Conservation (phyloP, 495 filamentous ascomycete species). For the Copromyces sp. region DNA sequence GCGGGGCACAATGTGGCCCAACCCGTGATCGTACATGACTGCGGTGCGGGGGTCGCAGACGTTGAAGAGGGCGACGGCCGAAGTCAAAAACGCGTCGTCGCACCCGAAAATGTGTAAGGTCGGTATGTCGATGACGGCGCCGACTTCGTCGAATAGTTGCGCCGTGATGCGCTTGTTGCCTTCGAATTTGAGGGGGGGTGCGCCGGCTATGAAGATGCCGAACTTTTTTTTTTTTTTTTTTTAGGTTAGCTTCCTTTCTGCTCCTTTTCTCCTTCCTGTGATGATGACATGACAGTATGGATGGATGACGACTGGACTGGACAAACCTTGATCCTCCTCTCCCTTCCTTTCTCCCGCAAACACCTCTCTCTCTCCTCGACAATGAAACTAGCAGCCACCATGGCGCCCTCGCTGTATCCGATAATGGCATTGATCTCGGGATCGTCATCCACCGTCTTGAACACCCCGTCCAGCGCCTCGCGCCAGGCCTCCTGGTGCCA, state of each 20-base stretch:
- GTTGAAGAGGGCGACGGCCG: conserved; percentile 46
- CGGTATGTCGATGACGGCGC: conserved; percentile 38
- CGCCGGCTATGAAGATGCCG: conserved; percentile 45
- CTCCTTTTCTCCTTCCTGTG: neutral
- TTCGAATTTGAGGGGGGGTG: conserved; percentile 37
- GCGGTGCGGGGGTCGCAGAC: conserved; percentile 41
- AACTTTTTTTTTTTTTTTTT: conserved; percentile 11
- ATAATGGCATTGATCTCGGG: conserved; percentile 38
- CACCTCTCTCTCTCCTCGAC: conserved; percentile 36
- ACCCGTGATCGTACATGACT: conserved; percentile 46
- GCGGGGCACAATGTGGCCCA: conserved; percentile 44
- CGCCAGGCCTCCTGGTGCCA: conserved; percentile 21
- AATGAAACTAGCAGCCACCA: conserved; percentile 39
- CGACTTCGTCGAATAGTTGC: conserved; percentile 36
- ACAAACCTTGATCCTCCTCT: conserved; percentile 35
- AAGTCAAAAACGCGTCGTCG: conserved; percentile 43
- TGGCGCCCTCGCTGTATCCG: conserved; percentile 46
- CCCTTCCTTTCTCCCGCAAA: conserved; percentile 23
- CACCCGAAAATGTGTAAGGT: conserved; percentile 49
- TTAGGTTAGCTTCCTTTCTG: neutral
- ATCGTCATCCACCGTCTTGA: conserved; percentile 27
- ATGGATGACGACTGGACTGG: neutral
- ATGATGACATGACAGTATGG: neutral
- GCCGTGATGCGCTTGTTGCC: conserved; percentile 24
- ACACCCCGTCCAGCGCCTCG: conserved; percentile 23